phyloP scores from a whole-genome alignment of 169 alveolate species.

The Plasmodium blacklocki region DNA sequence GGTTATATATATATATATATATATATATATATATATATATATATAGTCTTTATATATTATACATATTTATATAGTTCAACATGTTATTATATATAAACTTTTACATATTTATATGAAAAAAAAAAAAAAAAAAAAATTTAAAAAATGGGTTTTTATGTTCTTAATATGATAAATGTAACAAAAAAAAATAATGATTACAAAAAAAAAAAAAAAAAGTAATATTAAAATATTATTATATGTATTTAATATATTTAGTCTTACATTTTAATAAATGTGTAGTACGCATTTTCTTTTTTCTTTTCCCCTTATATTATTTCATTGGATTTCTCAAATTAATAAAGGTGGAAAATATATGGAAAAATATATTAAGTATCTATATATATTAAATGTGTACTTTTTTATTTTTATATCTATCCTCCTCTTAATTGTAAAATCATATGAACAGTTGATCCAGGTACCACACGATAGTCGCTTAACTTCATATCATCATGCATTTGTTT shows the following conservation, averaged over 20 bases:
- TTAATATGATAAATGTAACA: neutral
- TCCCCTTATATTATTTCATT: neutral
- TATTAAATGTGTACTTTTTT: neutral
- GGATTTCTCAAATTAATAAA: too few species aligned
- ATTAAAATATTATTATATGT: too few species aligned
- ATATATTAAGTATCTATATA: neutral
- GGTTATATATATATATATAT: too few species aligned
- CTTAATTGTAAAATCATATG: slow-evolving; percentile 97
- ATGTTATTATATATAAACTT: neutral
- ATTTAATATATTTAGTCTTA: too few species aligned
- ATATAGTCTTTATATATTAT: too few species aligned
- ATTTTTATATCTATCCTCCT: slow-evolving; percentile 83
- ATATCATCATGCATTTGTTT: slow-evolving; percentile 93
- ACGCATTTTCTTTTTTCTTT: slow-evolving; percentile 2
- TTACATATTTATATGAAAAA: slow-evolving; percentile 1
- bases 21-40: too few species aligned
- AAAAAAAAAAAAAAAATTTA: neutral
- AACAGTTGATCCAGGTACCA: slow-evolving; percentile 95
- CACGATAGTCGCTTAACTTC: slow-evolving; percentile 92
- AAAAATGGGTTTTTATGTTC: neutral
- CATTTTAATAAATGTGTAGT: neutral
- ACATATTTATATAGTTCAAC: neutral
- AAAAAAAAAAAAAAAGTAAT: too few species aligned
- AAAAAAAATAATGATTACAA: neutral
- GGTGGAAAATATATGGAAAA: too few species aligned